phyloP scores from a whole-genome alignment of 495 filamentous ascomycete species.

The Aspergillus sclerotioniger region DNA sequence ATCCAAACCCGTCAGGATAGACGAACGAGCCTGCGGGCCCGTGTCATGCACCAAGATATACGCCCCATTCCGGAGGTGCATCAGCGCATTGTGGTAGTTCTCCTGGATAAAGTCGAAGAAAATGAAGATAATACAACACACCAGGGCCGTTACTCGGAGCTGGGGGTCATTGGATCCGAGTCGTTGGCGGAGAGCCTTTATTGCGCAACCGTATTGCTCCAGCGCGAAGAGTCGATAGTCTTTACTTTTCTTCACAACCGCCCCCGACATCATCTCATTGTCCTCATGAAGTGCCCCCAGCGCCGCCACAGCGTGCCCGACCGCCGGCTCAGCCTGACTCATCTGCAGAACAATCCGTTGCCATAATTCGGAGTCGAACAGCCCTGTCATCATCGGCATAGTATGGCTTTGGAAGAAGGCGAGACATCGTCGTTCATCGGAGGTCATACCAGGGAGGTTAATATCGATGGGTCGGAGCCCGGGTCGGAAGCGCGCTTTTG shows the following conservation, averaged over 20 bases:
- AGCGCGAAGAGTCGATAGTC: not conserved
- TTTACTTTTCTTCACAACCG: no score
- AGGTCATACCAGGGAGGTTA: not conserved
- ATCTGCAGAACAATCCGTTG: not conserved
- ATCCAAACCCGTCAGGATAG: not conserved
- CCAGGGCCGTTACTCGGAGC: not conserved
- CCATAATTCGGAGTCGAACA: not conserved
- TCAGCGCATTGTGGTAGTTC: not conserved
- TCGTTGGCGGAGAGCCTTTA: not conserved
- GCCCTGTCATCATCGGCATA: not conserved
- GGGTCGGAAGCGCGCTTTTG: not conserved
- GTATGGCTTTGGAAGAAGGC: not conserved
- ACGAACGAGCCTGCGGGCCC: not conserved
- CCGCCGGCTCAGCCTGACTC: not conserved
- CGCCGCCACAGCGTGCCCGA: not conserved
- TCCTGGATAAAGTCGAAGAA: not conserved
- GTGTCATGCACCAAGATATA: not conserved
- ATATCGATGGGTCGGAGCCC: not conserved
- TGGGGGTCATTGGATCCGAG: not conserved
- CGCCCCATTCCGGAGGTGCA: not conserved
- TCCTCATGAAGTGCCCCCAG: not conserved
- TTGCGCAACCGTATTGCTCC: not conserved
- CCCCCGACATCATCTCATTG: not conserved
- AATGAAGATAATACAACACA: not conserved
- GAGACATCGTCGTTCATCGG: not conserved